Percentiles rank a stretch among this genome's conserved stretches.
phyloP scores from a whole-genome alignment of 2,329 filamentous ascomycete species.

The Fusarium penzigii region DNA sequence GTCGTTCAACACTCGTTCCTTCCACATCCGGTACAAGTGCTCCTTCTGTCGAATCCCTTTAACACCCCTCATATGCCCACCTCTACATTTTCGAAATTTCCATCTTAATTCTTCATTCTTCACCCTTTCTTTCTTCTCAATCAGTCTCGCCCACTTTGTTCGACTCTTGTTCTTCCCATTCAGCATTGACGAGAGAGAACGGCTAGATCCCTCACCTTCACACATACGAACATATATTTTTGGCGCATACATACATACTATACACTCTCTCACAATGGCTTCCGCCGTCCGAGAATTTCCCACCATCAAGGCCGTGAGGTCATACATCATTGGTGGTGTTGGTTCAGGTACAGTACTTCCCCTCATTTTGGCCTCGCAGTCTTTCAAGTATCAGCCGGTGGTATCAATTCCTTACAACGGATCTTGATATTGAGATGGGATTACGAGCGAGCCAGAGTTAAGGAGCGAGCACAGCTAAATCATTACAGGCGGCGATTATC shows the following conservation, averaged over 20 bases:
- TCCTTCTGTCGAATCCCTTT: too few species aligned
- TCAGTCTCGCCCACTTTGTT: neutral
- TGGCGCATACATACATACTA: too few species aligned
- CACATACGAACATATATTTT: too few species aligned
- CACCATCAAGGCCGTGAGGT: constrained; percentile 73
- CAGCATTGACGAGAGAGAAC: neutral
- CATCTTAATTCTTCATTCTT: neutral
- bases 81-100: constrained; percentile 3
- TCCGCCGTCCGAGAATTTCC: constrained; percentile 64
- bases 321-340: constrained; percentile 61
- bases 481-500: constrained; percentile 73
- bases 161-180: neutral
- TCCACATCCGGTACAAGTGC: too few species aligned
- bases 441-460: too few species aligned
- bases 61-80: constrained; percentile 1
- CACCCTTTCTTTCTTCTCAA: neutral
- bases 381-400: neutral
- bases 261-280: constrained; percentile 39
- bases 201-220: too few species aligned
- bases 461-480: neutral
- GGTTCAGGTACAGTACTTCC: constrained; percentile 30
- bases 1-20: too few species aligned
- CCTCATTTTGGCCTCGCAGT: neutral
- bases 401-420: neutral
- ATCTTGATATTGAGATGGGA: neutral